phyloP scores from a whole-genome alignment of 129 eudicot species.

The Chrysanthemum makinoi region DNA sequence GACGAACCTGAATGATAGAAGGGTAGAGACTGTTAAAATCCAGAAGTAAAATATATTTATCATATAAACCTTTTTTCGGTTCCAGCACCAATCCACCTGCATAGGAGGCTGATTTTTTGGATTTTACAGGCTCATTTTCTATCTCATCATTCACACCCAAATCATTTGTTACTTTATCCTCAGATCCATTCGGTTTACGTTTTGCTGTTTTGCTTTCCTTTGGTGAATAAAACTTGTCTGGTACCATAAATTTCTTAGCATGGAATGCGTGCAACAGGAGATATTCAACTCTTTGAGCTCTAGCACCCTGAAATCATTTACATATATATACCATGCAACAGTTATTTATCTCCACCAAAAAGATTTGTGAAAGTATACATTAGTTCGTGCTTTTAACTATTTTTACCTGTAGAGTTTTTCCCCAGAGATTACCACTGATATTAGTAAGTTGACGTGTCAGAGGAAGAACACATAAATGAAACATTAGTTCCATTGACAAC shows the following conservation, averaged over 20 bases:
- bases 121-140: constrained; percentile 49
- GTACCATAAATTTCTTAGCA: constrained; percentile 92
- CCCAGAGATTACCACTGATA: constrained; percentile 98
- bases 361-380: constrained; percentile 2
- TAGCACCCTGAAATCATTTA: constrained; percentile 74
- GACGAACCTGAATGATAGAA: constrained; percentile 89
- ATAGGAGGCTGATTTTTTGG: constrained; percentile 83
- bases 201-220: constrained; percentile 64
- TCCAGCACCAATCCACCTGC: constrained; percentile 98
- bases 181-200: constrained; percentile 60
- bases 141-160: constrained; percentile 52
- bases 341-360: not conserved
- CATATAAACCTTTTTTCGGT: constrained; percentile 94
- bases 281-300: constrained; percentile 99
- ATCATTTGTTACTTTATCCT: constrained; percentile 46
- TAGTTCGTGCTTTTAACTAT: constrained; percentile 3
- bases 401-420: constrained; percentile 94
- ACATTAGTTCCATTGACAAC: constrained; percentile 98
- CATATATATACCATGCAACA: not conserved
- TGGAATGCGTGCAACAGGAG: constrained; percentile 91
- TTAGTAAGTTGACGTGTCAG: constrained; percentile 96
- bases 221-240: constrained; percentile 69
- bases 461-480: constrained; percentile 92
- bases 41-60: constrained; percentile 85
- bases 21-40: constrained; percentile 99